Base-by-base conservation (phyloP, 306 rosid species). In the Ziziphus jujuba region DNA sequence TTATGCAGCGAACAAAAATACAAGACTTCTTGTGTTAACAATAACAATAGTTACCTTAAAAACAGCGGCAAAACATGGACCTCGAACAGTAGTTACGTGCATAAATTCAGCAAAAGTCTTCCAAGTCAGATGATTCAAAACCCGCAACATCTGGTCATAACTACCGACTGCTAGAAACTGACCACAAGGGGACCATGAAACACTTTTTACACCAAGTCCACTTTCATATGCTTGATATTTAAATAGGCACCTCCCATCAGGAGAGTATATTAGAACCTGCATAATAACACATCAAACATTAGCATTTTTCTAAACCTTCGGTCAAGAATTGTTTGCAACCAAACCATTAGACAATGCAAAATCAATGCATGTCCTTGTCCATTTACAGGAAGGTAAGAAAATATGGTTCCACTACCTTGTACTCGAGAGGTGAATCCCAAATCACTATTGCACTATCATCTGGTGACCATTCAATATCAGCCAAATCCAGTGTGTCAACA, bases 121-220 rank as follows among this genome's bases (percentile, higher is more conserved):
- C 98, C 98, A 92, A 66, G 97, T 92, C 40, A 92, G 82, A 77
- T 86, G 98, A 86, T 86, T 88, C 70, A 92, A 81, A 73, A 90
- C 96, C 74, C 97, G 88, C 91, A 93, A 77, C 95, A 86, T 93
- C 82, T 93, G 96, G 70, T 93, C 99, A 77, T 90, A 93, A 75
- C 98, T 92, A 53, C 98, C 97, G 56, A 92, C 98, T 31, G 98
- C 97, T 25, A 92, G 87, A 83, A 83, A 92, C 74, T 88, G 97
- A 36, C 98, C 98, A 84, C 97, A 92, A 40, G 97, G 96, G 78
- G 97, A 92, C 98, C 98, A 92, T 44, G 97, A 87, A 56, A 90
- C 96, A 63, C 82, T 90, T 79, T 90, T 93, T 71, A 93, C 99
- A 44, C 97, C 97, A 72, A 90, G 78, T 77, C 97, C 97, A 81